Base-by-base conservation (phyloP, 805 yeast species). In the Schwanniomyces yamadae region DNA sequence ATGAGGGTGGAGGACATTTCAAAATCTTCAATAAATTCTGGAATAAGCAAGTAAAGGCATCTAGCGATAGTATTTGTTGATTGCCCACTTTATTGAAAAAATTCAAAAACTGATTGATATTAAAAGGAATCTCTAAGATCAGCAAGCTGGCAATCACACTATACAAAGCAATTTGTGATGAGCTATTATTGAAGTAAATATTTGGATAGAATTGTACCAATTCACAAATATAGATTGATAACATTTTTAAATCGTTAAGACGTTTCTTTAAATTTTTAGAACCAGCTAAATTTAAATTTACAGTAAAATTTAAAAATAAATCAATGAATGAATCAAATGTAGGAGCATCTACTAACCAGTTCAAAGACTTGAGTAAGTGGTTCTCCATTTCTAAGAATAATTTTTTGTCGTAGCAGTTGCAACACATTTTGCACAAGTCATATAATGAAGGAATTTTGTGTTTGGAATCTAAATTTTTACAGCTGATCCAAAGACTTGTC, bases 311-410 rank as follows among this genome's bases (percentile, higher is more conserved):
- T 35, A 81, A 56, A 47, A 69, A 70, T 34, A 82, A 55, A 49
- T 83, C 87, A 38, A 82, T 63, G 48, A 80, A 80, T 9, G 74
- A 62, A 55, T 82, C 89, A 46, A 77, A 73, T 3, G 85, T 78
- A 16, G 86, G 78, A 22, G 72, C 63, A 33, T 77, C 71, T 23
- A 82, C 62, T 44, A 75, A 69, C 91, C 91, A 84, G 37, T 77
- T 66, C 42, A 84, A 63, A 4, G 78, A 68, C 49, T 75, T 77
- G 39, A 84, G 63, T 28, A 84, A 70, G 48, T 80, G 82, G 39
- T 79, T 69, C 54, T 84, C 95, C 78, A 82, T 78, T 50, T 78
- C 80, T 39, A 79, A 61, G 51, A 84, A 78, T 41, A 76, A 63
- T 44, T 71, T 67, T 44, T 70, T 73, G 34, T 76, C 69, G 56